Evolutionary conservation across 2,329 filamentous ascomycete genomes (phyloP).

Genomic region (Herpotrichia juniperi): DNA sequence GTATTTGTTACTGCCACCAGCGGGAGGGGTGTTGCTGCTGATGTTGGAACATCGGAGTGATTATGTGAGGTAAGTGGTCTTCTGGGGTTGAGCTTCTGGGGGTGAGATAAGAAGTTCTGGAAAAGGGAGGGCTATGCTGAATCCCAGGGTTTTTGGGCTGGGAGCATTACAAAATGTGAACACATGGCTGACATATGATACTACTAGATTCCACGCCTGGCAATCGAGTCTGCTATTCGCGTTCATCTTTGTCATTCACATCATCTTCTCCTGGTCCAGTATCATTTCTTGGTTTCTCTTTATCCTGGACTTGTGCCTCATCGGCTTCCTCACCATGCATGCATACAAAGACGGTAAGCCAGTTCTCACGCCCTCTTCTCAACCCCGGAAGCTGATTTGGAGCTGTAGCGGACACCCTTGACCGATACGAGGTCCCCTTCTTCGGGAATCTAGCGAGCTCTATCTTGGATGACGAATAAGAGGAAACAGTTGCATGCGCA

Average conservation of each 20-base stretch:
- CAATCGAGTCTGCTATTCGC: slow-evolving; percentile 87
- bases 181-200: slow-evolving; percentile 1
- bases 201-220: slow-evolving; percentile 90
- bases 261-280: slow-evolving; percentile 84
- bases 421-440: slow-evolving; percentile 82
- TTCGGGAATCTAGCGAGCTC: slow-evolving; percentile 85
- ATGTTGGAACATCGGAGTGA: slow-evolving; percentile 93
- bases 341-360: slow-evolving; percentile 82
- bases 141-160: neutral
- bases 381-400: neutral
- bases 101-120: too few relatives aligned
- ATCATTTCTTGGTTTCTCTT: slow-evolving; percentile 86
- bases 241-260: slow-evolving; percentile 71
- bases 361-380: neutral
- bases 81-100: too few relatives aligned
- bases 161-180: neutral
- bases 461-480: slow-evolving; percentile 84
- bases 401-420: slow-evolving; percentile 62
- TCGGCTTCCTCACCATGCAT: slow-evolving; percentile 75
- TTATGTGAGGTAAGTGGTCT: slow-evolving; percentile 77
- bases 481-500: neutral
- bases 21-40: slow-evolving; percentile 82
- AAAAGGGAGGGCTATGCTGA: too few relatives aligned
- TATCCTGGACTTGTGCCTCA: slow-evolving; percentile 74
- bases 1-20: slow-evolving; percentile 83